Base-by-base conservation (phyloP, 1,284 basidiomycete species). In the Boletus hoseneyae region DNA sequence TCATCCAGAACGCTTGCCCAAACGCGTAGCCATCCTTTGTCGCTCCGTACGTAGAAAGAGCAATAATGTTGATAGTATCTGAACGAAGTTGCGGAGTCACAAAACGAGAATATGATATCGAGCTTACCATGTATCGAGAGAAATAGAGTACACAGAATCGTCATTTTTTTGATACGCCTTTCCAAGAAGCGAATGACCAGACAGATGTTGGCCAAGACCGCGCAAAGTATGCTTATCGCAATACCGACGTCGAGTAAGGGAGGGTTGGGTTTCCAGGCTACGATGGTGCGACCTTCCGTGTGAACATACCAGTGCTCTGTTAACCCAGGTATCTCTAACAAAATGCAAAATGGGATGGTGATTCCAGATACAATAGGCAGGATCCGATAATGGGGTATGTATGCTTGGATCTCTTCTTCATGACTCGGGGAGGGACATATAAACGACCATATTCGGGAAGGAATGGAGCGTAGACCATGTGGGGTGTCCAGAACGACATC, bases 1-100 rank as follows among this genome's bases (percentile, higher is more conserved):
- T 88, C 69, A 89, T 79, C 90, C 89, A 94, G 62, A 85, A 93
- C 0, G 88, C 76, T 59, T 87, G 78, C 1, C 82, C 78, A 51
- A 82, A 86, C 1, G 85, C 83, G 65, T 85, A 88, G 0, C 82
- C 86, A 47, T 86, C 85, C 57, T 84, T 74, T 39, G 78, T 70
- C 0, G 84, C 72, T 23, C 83, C 88, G 55, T 93, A 93, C 2
- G 75, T 62, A 2, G 72, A 78, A 4, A 93, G 74, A 7, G 76
- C 73, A 16, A 74, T 62, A 25, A 87, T 76, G 56, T 89, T 91
- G 65, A 93, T 82, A 3, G 82, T 47, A 65, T 93, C 90, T 85
- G 41, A 16, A 56, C 19, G 48, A 11, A 19, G 47, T 41, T 41
- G 27, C 29, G 46, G 23, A 42, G 25, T 32, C 15, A 42, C 6